A percentile compares a stretch with the other conserved stretches of the same genome.
Conservation (phyloP, 441 rosid species). For the Metrosideros polymorpha region DNA sequence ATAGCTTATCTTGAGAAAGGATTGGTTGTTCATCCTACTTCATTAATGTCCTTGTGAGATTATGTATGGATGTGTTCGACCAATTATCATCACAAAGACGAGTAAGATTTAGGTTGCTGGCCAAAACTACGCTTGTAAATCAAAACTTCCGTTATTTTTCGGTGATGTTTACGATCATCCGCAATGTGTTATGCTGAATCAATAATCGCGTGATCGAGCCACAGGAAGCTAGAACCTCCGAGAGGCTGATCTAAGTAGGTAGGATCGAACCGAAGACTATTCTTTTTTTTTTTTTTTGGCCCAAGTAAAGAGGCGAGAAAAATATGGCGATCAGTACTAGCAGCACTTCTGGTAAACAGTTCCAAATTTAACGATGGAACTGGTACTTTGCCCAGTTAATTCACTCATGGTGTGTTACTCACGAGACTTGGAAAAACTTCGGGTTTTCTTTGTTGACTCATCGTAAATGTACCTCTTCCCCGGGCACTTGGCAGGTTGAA, state of each 20-base stretch:
- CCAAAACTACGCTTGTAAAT: neutral
- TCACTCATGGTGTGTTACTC: neutral
- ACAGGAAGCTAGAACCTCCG: neutral
- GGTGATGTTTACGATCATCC: neutral
- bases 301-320: neutral
- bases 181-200: neutral
- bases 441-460: neutral
- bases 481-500: slow-evolving; percentile 11
- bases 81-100: neutral
- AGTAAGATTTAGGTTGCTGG: neutral
- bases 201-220: neutral
- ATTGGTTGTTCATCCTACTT: neutral
- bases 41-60: neutral
- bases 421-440: neutral
- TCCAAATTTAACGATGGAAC: neutral
- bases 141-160: neutral
- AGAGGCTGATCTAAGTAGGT: neutral
- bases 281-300: neutral
- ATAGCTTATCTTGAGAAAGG: neutral
- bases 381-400: neutral
- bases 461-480: slow-evolving; percentile 1
- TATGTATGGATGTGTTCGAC: slow-evolving; percentile 10
- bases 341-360: neutral
- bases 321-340: neutral
- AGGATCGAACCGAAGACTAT: neutral